These are phyloP conservation scores for Solanum chilense DNA, from an alignment of 257 asterid genomes.

Conservation along the genomic window DNA sequence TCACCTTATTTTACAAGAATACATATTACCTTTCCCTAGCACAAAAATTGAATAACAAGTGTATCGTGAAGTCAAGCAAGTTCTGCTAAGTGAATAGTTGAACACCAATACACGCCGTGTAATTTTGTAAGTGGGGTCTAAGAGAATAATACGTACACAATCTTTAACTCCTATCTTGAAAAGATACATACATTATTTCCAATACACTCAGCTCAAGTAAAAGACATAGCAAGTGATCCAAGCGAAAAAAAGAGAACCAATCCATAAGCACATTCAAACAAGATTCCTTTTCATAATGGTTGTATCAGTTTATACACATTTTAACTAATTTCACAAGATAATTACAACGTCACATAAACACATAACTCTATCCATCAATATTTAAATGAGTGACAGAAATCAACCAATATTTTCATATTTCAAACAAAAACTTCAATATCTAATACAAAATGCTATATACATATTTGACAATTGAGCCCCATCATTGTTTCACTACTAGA, in stretches of 20 bases:
- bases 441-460: background rate
- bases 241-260: background rate
- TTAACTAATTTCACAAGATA: background rate
- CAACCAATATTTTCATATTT: accelerated
- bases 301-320: accelerated
- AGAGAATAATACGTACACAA: background rate
- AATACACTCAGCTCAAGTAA: background rate
- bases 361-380: background rate
- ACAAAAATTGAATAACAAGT: background rate
- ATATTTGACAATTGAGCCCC: background rate
- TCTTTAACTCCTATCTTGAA: background rate
- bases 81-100: background rate
- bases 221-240: background rate
- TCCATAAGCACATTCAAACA: background rate
- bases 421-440: background rate
- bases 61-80: background rate
- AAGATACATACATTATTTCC: accelerated
- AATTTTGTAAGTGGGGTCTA: background rate
- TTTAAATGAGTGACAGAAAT: background rate
- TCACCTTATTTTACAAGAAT: background rate
- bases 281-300: background rate
- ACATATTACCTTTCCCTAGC: background rate
- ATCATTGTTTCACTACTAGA: background rate
- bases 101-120: background rate
- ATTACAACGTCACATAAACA: background rate